phyloP scores from a whole-genome alignment of 2,329 filamentous ascomycete genomes.

The Alternaria ventricosa region DNA sequence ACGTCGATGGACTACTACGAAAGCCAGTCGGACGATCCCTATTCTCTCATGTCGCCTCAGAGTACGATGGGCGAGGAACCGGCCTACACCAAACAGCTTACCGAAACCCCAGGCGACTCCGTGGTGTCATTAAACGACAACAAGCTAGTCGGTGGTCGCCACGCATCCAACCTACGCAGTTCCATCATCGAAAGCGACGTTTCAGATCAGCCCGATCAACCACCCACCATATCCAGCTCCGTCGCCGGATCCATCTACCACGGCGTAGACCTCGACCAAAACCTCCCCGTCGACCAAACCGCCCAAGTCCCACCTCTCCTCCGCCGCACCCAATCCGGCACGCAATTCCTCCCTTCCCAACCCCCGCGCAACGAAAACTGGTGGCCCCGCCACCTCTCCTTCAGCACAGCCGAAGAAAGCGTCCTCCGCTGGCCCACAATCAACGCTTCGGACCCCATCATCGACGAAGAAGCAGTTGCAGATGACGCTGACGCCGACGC shows the following conservation, averaged over 20 bases:
- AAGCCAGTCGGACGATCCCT: constrained; percentile 13
- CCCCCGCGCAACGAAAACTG: constrained; percentile 61
- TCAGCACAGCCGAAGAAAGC: constrained; percentile 77
- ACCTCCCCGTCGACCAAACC: constrained; percentile 54
- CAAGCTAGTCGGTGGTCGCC: constrained; percentile 26
- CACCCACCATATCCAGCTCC: constrained; percentile 59
- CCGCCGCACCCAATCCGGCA: constrained; percentile 67
- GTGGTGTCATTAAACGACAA: constrained; percentile 26
- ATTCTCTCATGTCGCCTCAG: constrained; percentile 20
- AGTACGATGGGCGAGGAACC: constrained; percentile 30
- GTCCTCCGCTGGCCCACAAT: constrained; percentile 65
- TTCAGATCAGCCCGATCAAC: constrained; percentile 37
- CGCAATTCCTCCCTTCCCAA: constrained; percentile 36
- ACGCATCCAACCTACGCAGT: constrained; percentile 18
- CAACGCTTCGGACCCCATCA: constrained; percentile 17
- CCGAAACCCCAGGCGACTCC: constrained; percentile 44
- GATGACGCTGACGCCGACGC: too few species aligned
- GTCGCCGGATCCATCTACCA: constrained; percentile 65
- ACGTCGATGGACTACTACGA: constrained; percentile 16
- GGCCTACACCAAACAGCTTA: constrained; percentile 41
- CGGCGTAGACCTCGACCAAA: constrained; percentile 61
- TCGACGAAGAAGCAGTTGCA: constrained; percentile 25
- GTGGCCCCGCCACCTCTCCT: constrained; percentile 76
- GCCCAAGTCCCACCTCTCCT: constrained; percentile 60
- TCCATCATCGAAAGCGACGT: constrained; percentile 27